phyloP scores from a whole-genome alignment of 371 early-diverging fungal genomes.

The Rhizopus arrhizus region DNA sequence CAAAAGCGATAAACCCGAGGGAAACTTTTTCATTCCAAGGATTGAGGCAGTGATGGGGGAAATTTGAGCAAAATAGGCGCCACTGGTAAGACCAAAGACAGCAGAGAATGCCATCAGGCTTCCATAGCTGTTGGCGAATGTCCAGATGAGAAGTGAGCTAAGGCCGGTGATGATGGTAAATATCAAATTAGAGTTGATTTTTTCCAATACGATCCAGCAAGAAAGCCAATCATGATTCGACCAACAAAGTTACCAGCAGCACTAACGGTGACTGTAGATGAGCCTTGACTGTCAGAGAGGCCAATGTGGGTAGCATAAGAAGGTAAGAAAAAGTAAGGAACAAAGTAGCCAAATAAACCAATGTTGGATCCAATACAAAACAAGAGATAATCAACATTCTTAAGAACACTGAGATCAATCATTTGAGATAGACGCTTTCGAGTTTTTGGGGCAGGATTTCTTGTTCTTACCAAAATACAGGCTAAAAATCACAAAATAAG shows the following conservation, averaged over 20 bases:
- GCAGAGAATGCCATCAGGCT: conserved; percentile 42
- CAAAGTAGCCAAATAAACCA: conserved; percentile 57
- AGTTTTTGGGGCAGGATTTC: conserved; percentile 23
- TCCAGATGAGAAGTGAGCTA: conserved; percentile 54
- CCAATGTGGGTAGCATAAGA: conserved; percentile 40
- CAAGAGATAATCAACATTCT: conserved; percentile 48
- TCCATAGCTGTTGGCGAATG: conserved; percentile 46
- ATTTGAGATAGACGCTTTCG: conserved; percentile 38
- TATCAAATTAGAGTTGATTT: conserved; percentile 40
- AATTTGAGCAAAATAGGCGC: conserved; percentile 45
- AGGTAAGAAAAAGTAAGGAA: conserved; percentile 64
- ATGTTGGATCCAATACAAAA: conserved; percentile 48
- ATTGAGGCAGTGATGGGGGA: conserved; percentile 39
- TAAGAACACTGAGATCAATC: conserved; percentile 46
- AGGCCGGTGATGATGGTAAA: conserved; percentile 37
- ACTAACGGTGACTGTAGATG: conserved; percentile 34
- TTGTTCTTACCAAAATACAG: conserved; percentile 42
- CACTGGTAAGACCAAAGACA: conserved; percentile 47
- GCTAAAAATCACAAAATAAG: conserved; percentile 41
- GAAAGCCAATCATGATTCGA: conserved; percentile 51
- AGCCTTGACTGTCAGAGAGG: conserved; percentile 31
- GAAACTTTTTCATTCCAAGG: conserved; percentile 37
- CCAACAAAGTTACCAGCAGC: conserved; percentile 64
- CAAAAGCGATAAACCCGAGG: conserved; percentile 38
- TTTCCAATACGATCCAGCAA: conserved; percentile 54